Evolutionary conservation across 148 eudicot species (phyloP).

Genomic region (Rhododendron kiyosumense): DNA sequence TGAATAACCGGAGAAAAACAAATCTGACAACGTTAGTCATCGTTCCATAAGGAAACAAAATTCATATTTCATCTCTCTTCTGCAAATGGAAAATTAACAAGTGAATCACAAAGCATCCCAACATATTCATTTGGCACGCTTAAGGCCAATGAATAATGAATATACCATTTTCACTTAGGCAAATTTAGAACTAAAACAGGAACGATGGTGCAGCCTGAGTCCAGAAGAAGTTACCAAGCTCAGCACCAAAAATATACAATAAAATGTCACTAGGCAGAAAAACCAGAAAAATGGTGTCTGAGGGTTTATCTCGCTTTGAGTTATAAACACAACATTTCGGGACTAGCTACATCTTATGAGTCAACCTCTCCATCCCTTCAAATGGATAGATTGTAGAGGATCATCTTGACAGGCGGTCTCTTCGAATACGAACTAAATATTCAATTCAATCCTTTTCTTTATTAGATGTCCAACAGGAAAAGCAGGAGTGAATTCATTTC

Average conservation of each 20-base stretch:
- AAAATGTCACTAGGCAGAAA: background rate
- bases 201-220: background rate
- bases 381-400: background rate
- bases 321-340: background rate
- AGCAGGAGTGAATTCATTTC: background rate
- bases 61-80: background rate
- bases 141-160: background rate
- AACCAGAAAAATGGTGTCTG: background rate
- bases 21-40: background rate
- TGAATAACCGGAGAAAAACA: background rate
- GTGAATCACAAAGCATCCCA: background rate
- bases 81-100: background rate
- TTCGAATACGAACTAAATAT: background rate
- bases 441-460: background rate
- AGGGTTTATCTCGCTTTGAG: background rate
- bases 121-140: background rate
- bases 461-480: background rate
- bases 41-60: background rate
- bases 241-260: background rate
- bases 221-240: background rate
- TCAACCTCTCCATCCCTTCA: background rate
- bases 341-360: background rate
- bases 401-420: background rate
- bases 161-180: background rate
- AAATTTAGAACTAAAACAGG: background rate